phyloP scores from a whole-genome alignment of 78 protist species.

The Andalucia godoyi region DNA sequence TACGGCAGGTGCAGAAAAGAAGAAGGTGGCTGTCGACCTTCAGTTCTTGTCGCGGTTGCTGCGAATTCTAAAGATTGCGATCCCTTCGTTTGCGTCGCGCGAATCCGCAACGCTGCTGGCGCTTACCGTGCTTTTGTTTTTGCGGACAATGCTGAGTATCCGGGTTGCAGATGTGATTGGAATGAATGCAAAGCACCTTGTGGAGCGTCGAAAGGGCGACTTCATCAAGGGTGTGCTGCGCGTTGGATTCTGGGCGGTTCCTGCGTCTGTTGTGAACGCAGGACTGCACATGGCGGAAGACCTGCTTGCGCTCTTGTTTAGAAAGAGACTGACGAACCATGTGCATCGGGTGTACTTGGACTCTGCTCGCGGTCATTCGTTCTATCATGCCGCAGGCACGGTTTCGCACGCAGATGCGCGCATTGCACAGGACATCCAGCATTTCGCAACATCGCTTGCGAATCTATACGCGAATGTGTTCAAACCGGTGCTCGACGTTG shows the following conservation, averaged over 20 bases:
- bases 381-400: too few species aligned
- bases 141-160: background rate
- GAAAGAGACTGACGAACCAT: background rate
- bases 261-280: slow-evolving; percentile 11
- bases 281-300: background rate
- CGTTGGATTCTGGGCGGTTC: background rate
- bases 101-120: background rate
- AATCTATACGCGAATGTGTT: background rate
- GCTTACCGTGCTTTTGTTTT: background rate
- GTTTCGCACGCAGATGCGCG: too few species aligned
- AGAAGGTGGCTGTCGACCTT: too few species aligned
- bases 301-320: background rate
- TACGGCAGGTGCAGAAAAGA: too few species aligned
- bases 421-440: slow-evolving; percentile 3
- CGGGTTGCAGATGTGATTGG: background rate
- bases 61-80: background rate
- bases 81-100: background rate
- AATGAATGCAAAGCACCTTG: background rate
- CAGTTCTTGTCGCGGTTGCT: background rate
- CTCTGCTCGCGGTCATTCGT: too few species aligned
- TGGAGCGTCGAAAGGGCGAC: background rate
- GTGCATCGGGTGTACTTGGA: background rate
- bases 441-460: background rate
- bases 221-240: background rate
- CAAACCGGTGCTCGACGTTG: slow-evolving; percentile 1